Conservation (phyloP, 2,329 filamentous ascomycete genomes). For the Macrophomina pseudophaseolina region DNA sequence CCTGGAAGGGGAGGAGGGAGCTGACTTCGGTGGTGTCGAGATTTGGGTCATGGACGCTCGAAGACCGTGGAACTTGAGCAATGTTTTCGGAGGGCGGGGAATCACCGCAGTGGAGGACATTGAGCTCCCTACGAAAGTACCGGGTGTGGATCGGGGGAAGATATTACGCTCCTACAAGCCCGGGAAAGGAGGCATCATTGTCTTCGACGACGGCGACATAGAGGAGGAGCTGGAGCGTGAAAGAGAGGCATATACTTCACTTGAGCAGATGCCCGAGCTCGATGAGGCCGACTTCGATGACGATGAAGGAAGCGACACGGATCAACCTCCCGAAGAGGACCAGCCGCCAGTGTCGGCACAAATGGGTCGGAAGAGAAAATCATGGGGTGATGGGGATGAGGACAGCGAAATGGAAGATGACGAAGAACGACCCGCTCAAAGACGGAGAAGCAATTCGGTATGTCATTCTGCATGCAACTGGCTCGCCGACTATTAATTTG, state of each 20-base stretch:
- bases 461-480: slow-evolving; percentile 45
- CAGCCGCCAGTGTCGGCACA: slow-evolving; percentile 42
- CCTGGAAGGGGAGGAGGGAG: slow-evolving; percentile 72
- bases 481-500: not conserved
- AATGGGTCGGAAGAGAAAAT: slow-evolving; percentile 46
- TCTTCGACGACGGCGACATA: slow-evolving; percentile 96
- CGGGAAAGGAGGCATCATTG: slow-evolving; percentile 84
- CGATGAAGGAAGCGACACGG: slow-evolving; percentile 62
- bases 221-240: slow-evolving; percentile 78
- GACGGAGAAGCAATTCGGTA: slow-evolving; percentile 88
- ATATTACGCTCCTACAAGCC: slow-evolving; percentile 75
- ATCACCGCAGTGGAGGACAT: not conserved
- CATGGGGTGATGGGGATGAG: slow-evolving; percentile 64
- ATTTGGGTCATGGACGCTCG: slow-evolving; percentile 94
- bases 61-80: slow-evolving; percentile 91
- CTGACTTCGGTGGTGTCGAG: slow-evolving; percentile 79
- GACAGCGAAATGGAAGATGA: slow-evolving; percentile 68
- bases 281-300: slow-evolving; percentile 72
- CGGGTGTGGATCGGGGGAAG: slow-evolving; percentile 74
- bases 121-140: slow-evolving; percentile 42
- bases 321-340: slow-evolving; percentile 38
- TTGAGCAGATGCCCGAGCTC: slow-evolving; percentile 88
- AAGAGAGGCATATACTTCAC: slow-evolving; percentile 80
- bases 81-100: slow-evolving; percentile 76
- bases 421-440: slow-evolving; percentile 75